These are phyloP conservation scores for Penicillium turbatum DNA, from an alignment of 495 filamentous ascomycete genomes.

Conservation along the genomic window DNA sequence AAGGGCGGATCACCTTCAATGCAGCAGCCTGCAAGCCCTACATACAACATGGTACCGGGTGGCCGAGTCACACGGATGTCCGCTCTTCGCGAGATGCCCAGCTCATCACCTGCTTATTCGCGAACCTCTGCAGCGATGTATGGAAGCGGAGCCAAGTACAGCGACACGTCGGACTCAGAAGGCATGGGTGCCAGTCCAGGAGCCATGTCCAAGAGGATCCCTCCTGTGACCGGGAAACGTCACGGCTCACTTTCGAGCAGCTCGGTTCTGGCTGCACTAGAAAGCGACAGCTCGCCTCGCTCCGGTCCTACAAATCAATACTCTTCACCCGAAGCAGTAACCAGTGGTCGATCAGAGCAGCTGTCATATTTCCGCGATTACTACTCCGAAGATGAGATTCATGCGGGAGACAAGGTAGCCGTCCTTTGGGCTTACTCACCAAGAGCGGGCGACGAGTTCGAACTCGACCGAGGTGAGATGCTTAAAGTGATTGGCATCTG, in stretches of 20 bases:
- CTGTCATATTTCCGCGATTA: slow-evolving; percentile 96
- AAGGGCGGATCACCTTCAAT: slow-evolving; percentile 48
- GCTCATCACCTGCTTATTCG: slow-evolving; percentile 53
- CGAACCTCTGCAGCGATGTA: slow-evolving; percentile 40
- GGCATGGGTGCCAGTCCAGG: slow-evolving; percentile 74
- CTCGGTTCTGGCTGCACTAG: slow-evolving; percentile 65
- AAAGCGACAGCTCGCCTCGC: slow-evolving; percentile 69
- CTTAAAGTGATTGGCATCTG: slow-evolving; percentile 97
- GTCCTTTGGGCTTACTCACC: slow-evolving; percentile 97
- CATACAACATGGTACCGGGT: slow-evolving; percentile 73
- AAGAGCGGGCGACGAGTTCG: slow-evolving; percentile 88
- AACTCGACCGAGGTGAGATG: slow-evolving; percentile 95
- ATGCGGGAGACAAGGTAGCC: slow-evolving; percentile 82
- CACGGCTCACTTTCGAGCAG: slow-evolving; percentile 87
- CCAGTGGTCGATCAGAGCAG: slow-evolving; percentile 92
- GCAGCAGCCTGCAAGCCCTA: slow-evolving; percentile 46
- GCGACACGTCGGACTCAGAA: slow-evolving; percentile 76
- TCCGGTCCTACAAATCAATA: slow-evolving; percentile 68
- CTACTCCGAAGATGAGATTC: slow-evolving; percentile 95
- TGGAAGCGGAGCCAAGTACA: slow-evolving; percentile 49
- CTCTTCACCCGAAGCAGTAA: slow-evolving; percentile 76
- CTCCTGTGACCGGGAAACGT: slow-evolving; percentile 66
- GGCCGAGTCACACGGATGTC: slow-evolving; percentile 95
- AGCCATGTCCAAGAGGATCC: slow-evolving; percentile 56
- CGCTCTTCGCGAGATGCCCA: slow-evolving; percentile 71